Percentiles rank a stretch among this genome's conserved stretches.
Conservation (phyloP, 2,329 filamentous ascomycete species). For the Elsinoe fawcettii region DNA sequence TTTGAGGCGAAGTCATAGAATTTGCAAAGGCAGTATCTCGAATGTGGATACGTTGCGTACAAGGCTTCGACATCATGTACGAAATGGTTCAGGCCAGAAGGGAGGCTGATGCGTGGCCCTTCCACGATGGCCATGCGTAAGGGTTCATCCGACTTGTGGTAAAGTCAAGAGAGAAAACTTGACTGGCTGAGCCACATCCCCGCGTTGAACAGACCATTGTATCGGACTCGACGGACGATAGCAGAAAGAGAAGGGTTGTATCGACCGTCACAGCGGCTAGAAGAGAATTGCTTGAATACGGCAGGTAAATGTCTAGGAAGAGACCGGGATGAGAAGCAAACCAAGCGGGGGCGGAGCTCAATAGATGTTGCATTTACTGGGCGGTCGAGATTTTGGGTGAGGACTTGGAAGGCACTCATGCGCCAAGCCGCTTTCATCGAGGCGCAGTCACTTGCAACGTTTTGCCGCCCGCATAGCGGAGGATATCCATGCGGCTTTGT, state of each 20-base stretch:
- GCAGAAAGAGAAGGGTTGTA: not conserved
- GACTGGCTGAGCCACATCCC: not conserved
- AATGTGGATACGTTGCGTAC: not conserved
- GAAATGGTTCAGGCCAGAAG: not conserved
- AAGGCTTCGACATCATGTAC: not conserved
- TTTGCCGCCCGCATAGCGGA: not conserved
- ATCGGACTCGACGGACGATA: not conserved
- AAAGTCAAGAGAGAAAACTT: not conserved
- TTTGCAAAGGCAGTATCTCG: not conserved
- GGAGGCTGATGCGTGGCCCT: slow-evolving; percentile 10
- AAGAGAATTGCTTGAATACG: not conserved
- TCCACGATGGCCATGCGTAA: not conserved
- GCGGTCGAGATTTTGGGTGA: not conserved
- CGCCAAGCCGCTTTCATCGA: not conserved
- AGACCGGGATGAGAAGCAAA: not conserved
- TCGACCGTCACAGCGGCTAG: slow-evolving; percentile 9
- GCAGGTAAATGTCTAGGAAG: not conserved
- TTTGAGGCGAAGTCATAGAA: slow-evolving; percentile 1
- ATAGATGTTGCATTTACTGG: not conserved
- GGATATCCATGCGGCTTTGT: not conserved
- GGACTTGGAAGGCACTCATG: not conserved
- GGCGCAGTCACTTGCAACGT: not conserved
- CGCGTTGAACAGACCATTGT: not conserved
- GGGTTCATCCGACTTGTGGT: not conserved
- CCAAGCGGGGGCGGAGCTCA: not conserved